phyloP scores from a whole-genome alignment of 2,329 filamentous ascomycete genomes.

The Phyllosticta capitalensis region DNA sequence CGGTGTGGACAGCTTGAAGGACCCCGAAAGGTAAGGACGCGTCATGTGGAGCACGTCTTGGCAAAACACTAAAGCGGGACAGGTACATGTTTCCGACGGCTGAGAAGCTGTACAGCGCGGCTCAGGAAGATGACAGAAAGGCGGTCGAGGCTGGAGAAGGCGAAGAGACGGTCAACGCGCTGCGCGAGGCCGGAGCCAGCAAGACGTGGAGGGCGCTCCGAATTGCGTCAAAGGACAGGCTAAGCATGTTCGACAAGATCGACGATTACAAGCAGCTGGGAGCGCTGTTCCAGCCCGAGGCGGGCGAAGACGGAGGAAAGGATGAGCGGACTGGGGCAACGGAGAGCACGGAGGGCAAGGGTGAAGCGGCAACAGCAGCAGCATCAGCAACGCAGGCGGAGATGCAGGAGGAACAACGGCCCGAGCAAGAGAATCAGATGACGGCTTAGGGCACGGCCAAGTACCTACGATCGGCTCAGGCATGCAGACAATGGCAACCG shows the following conservation, averaged over 20 bases:
- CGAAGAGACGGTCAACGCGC: conserved; percentile 45
- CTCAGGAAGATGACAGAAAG: conserved; percentile 74
- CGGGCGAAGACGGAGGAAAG: conserved; percentile 22
- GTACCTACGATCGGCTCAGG: conserved; percentile 20
- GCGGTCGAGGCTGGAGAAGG: conserved; percentile 79
- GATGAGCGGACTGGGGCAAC: conserved; percentile 22
- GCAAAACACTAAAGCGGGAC: conserved; percentile 22
- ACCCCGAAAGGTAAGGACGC: conserved; percentile 40
- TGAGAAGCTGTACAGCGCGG: conserved; percentile 60
- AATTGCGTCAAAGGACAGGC: conserved; percentile 62
- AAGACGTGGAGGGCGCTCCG: conserved; percentile 86
- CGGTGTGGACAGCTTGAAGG: conserved; percentile 61
- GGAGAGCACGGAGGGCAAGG: conserved; percentile 27
- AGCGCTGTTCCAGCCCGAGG: conserved; percentile 37
- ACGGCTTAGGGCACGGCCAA: conserved; percentile 21
- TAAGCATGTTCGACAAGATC: conserved; percentile 76
- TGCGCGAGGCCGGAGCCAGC: conserved; percentile 67
- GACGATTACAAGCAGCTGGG: conserved; percentile 67
- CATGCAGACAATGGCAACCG: conserved; percentile 10
- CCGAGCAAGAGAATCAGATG: conserved; percentile 30
- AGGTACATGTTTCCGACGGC: conserved; percentile 62
- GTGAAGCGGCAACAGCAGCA: conserved; percentile 14
- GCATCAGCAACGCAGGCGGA: conserved; percentile 23
- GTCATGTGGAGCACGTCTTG: not conserved
- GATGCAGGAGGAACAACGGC: conserved; percentile 29